Evolutionary conservation across 495 filamentous ascomycete genomes (phyloP).

Genomic region (Amphirosellinia nigrospora): DNA sequence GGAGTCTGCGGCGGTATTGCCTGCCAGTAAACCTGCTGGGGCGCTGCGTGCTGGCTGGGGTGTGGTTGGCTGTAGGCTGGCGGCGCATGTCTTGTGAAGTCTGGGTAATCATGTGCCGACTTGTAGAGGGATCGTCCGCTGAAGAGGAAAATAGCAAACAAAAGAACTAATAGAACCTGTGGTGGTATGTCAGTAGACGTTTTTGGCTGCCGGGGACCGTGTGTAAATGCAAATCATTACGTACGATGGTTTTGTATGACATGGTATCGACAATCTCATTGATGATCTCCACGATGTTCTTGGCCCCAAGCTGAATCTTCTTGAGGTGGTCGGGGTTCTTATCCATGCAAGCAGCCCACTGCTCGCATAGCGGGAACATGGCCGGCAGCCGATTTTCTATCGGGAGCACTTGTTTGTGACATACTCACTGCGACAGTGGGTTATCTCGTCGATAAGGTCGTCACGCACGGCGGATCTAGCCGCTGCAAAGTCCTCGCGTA

Average conservation of each 20-base stretch:
- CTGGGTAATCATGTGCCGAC: slow-evolving; percentile 34
- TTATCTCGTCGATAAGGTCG: slow-evolving; percentile 74
- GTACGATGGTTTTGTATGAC: slow-evolving; percentile 63
- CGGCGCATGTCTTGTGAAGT: slow-evolving; percentile 30
- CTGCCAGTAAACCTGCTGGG: slow-evolving; percentile 50
- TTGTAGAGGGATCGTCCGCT: slow-evolving; percentile 43
- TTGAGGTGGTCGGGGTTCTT: slow-evolving; percentile 51
- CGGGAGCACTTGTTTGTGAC: slow-evolving; percentile 72
- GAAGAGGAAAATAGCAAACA: slow-evolving; percentile 62
- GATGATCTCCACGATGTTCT: slow-evolving; percentile 53
- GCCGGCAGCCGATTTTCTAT: slow-evolving; percentile 67
- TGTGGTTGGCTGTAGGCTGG: slow-evolving; percentile 34
- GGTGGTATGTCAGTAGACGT: slow-evolving; percentile 27
- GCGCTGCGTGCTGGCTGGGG: slow-evolving; percentile 32
- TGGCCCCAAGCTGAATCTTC: slow-evolving; percentile 48
- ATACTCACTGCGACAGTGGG: slow-evolving; percentile 71
- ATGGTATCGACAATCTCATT: slow-evolving; percentile 55
- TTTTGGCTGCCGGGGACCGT: not conserved
- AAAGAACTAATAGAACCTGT: slow-evolving; percentile 60
- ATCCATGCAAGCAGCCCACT: slow-evolving; percentile 89
- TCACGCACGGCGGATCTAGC: slow-evolving; percentile 67
- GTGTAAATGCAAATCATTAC: slow-evolving; percentile 55
- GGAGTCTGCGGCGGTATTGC: slow-evolving; percentile 52
- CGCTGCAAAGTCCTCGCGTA: slow-evolving; percentile 77
- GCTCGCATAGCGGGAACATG: slow-evolving; percentile 71